A percentile compares a stretch with the other conserved stretches of the same genome.
Conservation (phyloP, 202 grass and related monocot genomes). For the Setaria italica region DNA sequence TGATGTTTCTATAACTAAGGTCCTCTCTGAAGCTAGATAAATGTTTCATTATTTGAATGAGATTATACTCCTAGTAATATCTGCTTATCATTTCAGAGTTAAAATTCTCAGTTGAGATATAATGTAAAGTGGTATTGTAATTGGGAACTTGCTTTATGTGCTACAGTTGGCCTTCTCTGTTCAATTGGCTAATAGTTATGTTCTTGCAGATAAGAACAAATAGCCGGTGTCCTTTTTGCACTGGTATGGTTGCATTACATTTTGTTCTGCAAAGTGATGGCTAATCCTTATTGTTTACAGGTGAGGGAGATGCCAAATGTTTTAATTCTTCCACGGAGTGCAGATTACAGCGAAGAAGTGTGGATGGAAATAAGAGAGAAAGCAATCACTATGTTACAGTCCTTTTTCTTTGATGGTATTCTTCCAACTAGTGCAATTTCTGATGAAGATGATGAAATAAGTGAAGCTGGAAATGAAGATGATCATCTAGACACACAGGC, state of each 20-base stretch:
- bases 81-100: background rate
- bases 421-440: constrained; percentile 79
- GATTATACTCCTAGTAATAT: background rate
- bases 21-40: background rate
- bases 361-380: constrained; percentile 99
- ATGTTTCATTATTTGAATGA: constrained; percentile 21
- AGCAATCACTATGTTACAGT: constrained; percentile 84
- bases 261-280: constrained; percentile 1
- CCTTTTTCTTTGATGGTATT: constrained; percentile 92
- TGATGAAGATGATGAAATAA: constrained; percentile 86
- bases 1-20: constrained; percentile 20
- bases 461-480: constrained; percentile 75
- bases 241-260: background rate
- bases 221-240: background rate
- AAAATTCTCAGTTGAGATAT: constrained; percentile 14
- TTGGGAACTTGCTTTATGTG: background rate
- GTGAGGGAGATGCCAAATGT: constrained; percentile 98
- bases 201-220: constrained; percentile 6
- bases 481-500: constrained; percentile 55
- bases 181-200: background rate
- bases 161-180: constrained; percentile 13
- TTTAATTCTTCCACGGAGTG: constrained; percentile 91
- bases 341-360: constrained; percentile 97
- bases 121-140: background rate
- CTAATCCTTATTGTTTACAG: constrained; percentile 48